Base-by-base conservation (phyloP, 352 stramenopile genomes). In the Pythium plurisporium region DNA sequence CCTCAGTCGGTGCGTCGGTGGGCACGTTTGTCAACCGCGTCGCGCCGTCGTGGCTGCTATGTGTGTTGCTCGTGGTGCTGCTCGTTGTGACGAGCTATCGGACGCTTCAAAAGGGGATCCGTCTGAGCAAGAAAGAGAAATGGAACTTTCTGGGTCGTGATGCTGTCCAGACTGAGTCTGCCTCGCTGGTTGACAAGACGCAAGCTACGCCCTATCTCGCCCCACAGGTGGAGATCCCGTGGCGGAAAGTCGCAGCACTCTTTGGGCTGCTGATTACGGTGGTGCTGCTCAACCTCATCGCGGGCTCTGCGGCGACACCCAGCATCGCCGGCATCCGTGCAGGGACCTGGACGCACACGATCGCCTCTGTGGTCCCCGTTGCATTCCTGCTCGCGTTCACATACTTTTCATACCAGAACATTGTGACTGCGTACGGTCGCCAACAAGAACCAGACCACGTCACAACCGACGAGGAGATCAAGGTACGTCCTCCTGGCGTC, bases 1-100 rank as follows among this genome's bases (percentile, higher is more conserved):
- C 59, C 9, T 12, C 55, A 86, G 79, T 87, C 47, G 79, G 76
- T 2, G 76, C 74, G 3, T 76, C 59, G n/a, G 67, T 83, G 6
- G 94, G 94, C 33, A 91, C 90, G 11, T 94, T 95, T 57, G 67
- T 98, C 22, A 98, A 98, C 70, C 91, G 87, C 30, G 58, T 98
- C 34, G 65, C 97, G 17, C 88, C 91, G 2, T 91, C 97, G 51
- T 82, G 73, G 61, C 56, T 97, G 15, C 66, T 99, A 8, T 87
- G 76, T 20, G 62, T 97, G 0, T 65, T 97, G 60, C 67, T 99
- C 12, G 89, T 98, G 10, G 8, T 96, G 11, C 59, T 98, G 7
- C 73, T 99, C 14, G 78, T 67, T 4, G 72, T 89, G 30, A 98
- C 91, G 0, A 87, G 89, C 5, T 85, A 91, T 4, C 86, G 67